Percentiles rank a stretch among this genome's conserved stretches.
These are phyloP conservation scores for Podospora pseudoanserina DNA, from an alignment of 495 filamentous ascomycete species.

Conservation along the genomic window DNA sequence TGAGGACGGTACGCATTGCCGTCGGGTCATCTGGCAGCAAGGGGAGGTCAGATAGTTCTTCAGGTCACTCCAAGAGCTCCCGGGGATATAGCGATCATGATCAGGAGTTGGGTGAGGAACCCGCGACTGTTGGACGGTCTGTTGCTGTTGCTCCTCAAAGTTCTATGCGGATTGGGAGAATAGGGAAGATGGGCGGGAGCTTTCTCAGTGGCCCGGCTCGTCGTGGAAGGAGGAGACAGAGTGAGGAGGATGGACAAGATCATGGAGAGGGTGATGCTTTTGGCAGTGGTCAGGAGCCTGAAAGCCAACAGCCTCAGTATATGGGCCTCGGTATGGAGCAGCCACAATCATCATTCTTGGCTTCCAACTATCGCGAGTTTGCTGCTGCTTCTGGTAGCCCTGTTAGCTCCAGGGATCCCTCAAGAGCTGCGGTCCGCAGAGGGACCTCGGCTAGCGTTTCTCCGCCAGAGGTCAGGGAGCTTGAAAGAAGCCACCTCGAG, in stretches of 20 bases:
- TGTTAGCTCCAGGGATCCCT: constrained; percentile 38
- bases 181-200: constrained; percentile 65
- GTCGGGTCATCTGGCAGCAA: constrained; percentile 43
- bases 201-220: constrained; percentile 74
- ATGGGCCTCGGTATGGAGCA: constrained; percentile 33
- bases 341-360: constrained; percentile 36
- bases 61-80: constrained; percentile 37
- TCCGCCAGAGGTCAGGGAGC: constrained; percentile 2
- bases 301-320: constrained; percentile 35
- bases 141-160: constrained; percentile 59
- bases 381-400: constrained; percentile 42
- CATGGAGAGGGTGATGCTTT: constrained; percentile 35
- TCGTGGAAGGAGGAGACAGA: constrained; percentile 67
- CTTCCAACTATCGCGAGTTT: constrained; percentile 37
- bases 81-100: constrained; percentile 37
- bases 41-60: constrained; percentile 39
- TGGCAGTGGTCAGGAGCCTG: constrained; percentile 34
- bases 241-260: constrained; percentile 61
- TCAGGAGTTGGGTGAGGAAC: constrained; percentile 38
- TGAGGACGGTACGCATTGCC: constrained; percentile 60
- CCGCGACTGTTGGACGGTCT: constrained; percentile 39
- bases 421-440: constrained; percentile 34
- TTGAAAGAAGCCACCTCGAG: constrained; percentile 22
- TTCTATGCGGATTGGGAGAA: constrained; percentile 68
- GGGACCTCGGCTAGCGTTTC: constrained; percentile 22